phyloP scores from a whole-genome alignment of 345 rosid species.

The Carallia pectinifolia region DNA sequence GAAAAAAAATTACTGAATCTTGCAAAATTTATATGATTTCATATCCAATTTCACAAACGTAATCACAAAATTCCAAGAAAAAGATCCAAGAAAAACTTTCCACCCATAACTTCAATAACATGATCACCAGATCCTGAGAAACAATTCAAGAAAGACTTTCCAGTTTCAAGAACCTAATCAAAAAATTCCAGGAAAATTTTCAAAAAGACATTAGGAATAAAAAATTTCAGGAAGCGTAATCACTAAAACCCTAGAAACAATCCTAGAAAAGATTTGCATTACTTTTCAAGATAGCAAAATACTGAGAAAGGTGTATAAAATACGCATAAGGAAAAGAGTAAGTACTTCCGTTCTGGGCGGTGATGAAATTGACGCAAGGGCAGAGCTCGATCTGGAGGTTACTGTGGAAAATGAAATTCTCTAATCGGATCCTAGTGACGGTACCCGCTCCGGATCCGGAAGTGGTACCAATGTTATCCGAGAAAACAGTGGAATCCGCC shows the following conservation, averaged over 20 bases:
- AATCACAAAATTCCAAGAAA: no score
- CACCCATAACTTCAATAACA: no score
- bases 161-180: neutral
- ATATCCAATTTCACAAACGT: no score
- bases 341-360: conserved; percentile 93
- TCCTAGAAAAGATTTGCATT: neutral
- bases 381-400: conserved; percentile 76
- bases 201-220: no score
- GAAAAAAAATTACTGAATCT: neutral
- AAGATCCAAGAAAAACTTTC: no score
- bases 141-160: neutral
- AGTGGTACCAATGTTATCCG: conserved; percentile 16
- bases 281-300: no score
- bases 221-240: neutral
- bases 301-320: neutral
- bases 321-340: neutral
- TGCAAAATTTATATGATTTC: neutral
- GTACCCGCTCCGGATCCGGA: conserved; percentile 66
- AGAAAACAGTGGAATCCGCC: conserved; percentile 42
- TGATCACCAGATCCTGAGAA: neutral
- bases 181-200: no score
- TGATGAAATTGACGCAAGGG: conserved; percentile 85
- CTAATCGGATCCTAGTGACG: conserved; percentile 62
- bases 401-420: conserved; percentile 93
- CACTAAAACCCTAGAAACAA: neutral